A percentile compares a stretch with the other conserved stretches of the same genome.
phyloP scores from a whole-genome alignment of 2,329 filamentous ascomycete species.

The Dothidotthia symphoricarpi region DNA sequence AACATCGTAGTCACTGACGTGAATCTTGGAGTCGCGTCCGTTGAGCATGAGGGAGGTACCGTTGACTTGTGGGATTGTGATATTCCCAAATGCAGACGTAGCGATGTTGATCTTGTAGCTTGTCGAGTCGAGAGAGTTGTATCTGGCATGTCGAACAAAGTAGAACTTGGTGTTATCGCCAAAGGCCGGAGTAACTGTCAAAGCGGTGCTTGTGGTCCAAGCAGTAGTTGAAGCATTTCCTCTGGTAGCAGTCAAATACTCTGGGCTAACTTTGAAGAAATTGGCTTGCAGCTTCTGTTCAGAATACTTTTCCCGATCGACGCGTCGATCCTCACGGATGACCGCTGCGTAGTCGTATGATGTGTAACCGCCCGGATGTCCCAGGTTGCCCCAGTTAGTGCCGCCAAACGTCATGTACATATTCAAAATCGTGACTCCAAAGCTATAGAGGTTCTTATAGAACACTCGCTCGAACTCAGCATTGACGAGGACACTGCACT shows the following conservation, averaged over 20 bases:
- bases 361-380: constrained; percentile 60
- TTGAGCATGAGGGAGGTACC: constrained; percentile 55
- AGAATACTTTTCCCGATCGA: constrained; percentile 73
- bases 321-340: constrained; percentile 67
- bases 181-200: constrained; percentile 62
- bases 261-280: constrained; percentile 70
- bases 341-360: constrained; percentile 62
- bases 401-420: constrained; percentile 78
- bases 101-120: constrained; percentile 63
- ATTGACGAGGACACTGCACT: constrained; percentile 65
- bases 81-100: constrained; percentile 55
- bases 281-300: constrained; percentile 75
- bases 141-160: constrained; percentile 63
- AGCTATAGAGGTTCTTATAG: constrained; percentile 71
- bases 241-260: constrained; percentile 57
- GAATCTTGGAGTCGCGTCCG: constrained; percentile 65
- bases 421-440: constrained; percentile 66
- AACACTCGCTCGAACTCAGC: constrained; percentile 76
- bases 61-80: constrained; percentile 60
- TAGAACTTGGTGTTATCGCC: constrained; percentile 62
- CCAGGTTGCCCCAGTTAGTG: constrained; percentile 72
- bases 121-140: constrained; percentile 57
- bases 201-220: constrained; percentile 44
- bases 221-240: constrained; percentile 30
- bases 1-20: constrained; percentile 65